Conservation (phyloP, 225 moss, liverwort and hornwort species). For the Anthoceros angustus region DNA sequence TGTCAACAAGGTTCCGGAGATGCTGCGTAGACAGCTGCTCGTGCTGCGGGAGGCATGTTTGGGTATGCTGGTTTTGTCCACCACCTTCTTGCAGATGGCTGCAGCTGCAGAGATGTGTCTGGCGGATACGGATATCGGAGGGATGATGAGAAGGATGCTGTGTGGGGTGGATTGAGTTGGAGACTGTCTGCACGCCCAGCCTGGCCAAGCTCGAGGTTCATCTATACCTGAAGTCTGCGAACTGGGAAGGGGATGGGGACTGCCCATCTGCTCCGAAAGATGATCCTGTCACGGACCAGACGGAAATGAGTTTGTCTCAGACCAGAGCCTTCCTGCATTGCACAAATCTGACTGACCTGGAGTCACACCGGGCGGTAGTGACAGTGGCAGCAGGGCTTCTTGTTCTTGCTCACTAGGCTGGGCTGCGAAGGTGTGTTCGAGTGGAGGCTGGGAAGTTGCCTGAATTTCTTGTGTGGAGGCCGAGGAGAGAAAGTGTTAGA, state of each 20-base stretch:
- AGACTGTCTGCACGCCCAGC: slow-evolving; percentile 36
- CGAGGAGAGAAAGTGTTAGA: too few relatives aligned
- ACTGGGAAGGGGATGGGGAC: slow-evolving; percentile 19
- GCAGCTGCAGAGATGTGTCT: slow-evolving; percentile 57
- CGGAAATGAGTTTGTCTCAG: slow-evolving; percentile 15
- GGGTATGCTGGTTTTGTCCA: slow-evolving; percentile 57
- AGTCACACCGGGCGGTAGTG: too few relatives aligned
- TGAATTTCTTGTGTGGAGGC: too few relatives aligned
- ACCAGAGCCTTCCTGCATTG: too few relatives aligned
- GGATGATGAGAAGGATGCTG: slow-evolving; percentile 81
- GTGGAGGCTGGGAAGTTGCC: too few relatives aligned
- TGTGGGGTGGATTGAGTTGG: slow-evolving; percentile 70
- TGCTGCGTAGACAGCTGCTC: slow-evolving; percentile 54
- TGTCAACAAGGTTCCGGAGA: slow-evolving; percentile 29
- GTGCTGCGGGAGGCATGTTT: slow-evolving; percentile 57
- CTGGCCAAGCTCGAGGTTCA: slow-evolving; percentile 29
- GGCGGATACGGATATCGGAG: slow-evolving; percentile 71
- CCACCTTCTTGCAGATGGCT: slow-evolving; percentile 59
- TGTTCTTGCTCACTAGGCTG: too few relatives aligned
- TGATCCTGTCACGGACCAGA: slow-evolving; percentile 42
- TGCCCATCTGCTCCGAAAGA: not conserved
- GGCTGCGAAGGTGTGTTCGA: too few relatives aligned
- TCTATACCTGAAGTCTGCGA: slow-evolving; percentile 16
- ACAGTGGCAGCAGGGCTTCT: too few relatives aligned
- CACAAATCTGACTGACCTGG: too few relatives aligned